These are phyloP conservation scores for Gonapodya sp. DNA, from an alignment of 192 early-diverging fungal genomes.

Conservation along the genomic window DNA sequence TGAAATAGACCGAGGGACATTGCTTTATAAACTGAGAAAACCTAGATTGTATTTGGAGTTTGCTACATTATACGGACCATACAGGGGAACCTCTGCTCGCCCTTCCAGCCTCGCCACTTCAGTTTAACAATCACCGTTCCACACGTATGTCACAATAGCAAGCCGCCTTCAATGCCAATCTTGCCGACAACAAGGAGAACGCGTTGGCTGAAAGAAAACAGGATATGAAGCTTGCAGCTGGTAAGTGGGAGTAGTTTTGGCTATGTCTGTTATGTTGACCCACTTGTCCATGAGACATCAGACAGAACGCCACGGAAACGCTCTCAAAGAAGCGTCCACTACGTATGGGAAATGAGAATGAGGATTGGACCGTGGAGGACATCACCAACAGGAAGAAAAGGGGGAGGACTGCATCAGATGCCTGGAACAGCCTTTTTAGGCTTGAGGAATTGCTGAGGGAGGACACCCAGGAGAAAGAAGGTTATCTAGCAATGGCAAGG, in stretches of 20 bases:
- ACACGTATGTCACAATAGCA: not conserved
- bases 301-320: not conserved
- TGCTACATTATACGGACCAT: too few relatives aligned
- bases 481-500: not conserved
- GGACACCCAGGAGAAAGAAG: not conserved
- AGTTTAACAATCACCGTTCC: not conserved
- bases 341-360: too few relatives aligned
- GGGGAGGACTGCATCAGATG: not conserved
- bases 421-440: not conserved
- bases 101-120: not conserved
- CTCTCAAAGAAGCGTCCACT: not conserved
- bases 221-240: not conserved
- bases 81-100: too few relatives aligned
- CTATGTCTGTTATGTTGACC: not conserved
- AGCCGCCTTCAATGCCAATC: not conserved
- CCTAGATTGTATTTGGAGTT: too few relatives aligned
- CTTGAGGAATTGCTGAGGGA: not conserved
- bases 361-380: not conserved
- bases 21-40: too few relatives aligned
- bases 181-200: not conserved
- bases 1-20: too few relatives aligned
- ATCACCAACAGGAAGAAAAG: not conserved
- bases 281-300: not conserved
- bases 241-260: not conserved
- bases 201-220: not conserved